Evolutionary conservation across 129 eudicot genomes (phyloP), one percentile per base, ranked within the genome.

Genomic region (Calendula officinalis): DNA sequence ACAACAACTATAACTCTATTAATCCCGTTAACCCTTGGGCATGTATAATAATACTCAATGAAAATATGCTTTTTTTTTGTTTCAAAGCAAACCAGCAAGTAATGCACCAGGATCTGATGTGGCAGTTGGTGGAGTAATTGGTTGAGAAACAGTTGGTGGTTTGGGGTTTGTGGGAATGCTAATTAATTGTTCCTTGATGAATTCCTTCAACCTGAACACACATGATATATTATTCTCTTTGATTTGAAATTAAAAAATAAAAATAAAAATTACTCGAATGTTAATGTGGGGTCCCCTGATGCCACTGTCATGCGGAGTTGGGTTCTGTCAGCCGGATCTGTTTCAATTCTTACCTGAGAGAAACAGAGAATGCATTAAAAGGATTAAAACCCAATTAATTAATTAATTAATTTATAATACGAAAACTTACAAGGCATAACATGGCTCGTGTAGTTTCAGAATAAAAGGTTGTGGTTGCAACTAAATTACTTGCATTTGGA

Each of bases 261-360:
- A n/a, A n/a, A n/a, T n/a, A 59, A 94, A 36, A 22, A 2, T 22
- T 87, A 91, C 98, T 91, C 96, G 35, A 65, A 78, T 56, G 98
- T 91, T 46, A 91, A 74, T n/a, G 84, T 54, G 44, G 98, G 94
- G 57, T 91, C 96, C 68, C 95, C 94, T 30, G 98, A 84, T 9
- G 86, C 98, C 47, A 87, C 80, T 36, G 98, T 91, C 95, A 91
- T 80, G 39, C 98, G 94, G 38, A 91, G 78, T 68, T 91, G 98
- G 41, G 94, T 87, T 83, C 95, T 85, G 71, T 91, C 98, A 37
- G 96, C 98, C 40, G 98, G 96, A 70, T 91, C 96, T 3, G 98
- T 91, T 83, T 91, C 98, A 35, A 88, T 81, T 75, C 98, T 83
- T 62, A 81, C 75, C 97, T 90, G 71, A 55, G 66, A 34, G 6